Percentiles rank a stretch among this genome's conserved stretches.
phyloP scores from a whole-genome alignment of 2,329 filamentous ascomycete species.

The Herpotrichia juniperi region DNA sequence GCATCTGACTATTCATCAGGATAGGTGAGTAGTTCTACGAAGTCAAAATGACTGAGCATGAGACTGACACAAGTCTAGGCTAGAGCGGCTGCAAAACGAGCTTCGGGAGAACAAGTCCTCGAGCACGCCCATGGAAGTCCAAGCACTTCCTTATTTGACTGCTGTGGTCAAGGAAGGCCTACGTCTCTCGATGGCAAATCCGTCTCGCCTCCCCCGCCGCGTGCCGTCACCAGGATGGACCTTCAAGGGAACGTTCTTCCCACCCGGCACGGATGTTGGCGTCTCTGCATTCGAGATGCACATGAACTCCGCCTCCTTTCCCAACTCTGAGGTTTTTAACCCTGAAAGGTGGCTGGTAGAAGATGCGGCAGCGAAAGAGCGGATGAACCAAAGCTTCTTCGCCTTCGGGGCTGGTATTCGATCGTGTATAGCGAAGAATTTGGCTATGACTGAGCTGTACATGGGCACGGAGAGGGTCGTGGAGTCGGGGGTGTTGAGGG shows the following conservation, averaged over 20 bases:
- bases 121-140: constrained; percentile 19
- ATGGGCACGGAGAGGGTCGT: constrained; percentile 49
- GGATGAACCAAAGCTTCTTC: constrained; percentile 41
- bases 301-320: constrained; percentile 26
- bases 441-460: constrained; percentile 36
- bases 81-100: too few relatives aligned
- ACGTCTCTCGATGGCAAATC: constrained; percentile 51
- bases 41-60: background rate
- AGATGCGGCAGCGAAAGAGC: constrained; percentile 17
- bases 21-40: constrained; percentile 46
- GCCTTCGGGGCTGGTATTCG: constrained; percentile 39
- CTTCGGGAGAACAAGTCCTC: constrained; percentile 19
- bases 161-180: constrained; percentile 55
- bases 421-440: constrained; percentile 38
- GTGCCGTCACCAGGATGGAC: constrained; percentile 34
- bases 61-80: background rate
- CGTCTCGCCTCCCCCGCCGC: constrained; percentile 34
- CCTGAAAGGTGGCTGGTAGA: constrained; percentile 46
- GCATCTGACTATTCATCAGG: constrained; percentile 22
- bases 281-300: constrained; percentile 37
- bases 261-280: constrained; percentile 30
- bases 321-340: constrained; percentile 20
- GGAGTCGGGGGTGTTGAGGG: constrained; percentile 51
- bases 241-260: constrained; percentile 32
- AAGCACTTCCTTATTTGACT: constrained; percentile 51